A percentile compares a stretch with the other conserved stretches of the same genome.
phyloP scores from a whole-genome alignment of 139 green algal genomes.

The Haematococcus lacustris region DNA sequence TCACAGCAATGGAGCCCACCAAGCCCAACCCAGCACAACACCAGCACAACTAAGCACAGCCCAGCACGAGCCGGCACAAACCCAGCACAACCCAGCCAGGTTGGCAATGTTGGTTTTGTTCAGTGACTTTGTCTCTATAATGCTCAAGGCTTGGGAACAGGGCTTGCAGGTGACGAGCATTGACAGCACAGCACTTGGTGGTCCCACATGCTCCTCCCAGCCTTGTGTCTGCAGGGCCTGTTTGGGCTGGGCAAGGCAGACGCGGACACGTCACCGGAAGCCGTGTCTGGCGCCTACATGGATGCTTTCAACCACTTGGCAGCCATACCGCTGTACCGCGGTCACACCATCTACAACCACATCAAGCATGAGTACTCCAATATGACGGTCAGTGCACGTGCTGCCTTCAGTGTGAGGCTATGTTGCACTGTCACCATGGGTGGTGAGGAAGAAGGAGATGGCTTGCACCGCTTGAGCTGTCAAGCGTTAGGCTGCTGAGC shows the following conservation, averaged over 20 bases:
- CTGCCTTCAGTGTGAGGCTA: too few relatives aligned
- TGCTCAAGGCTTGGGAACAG: too few relatives aligned
- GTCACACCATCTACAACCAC: conserved; percentile 46
- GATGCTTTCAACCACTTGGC: conserved; percentile 27
- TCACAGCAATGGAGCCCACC: too few relatives aligned
- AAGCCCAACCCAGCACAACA: too few relatives aligned
- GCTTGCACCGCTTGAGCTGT: too few relatives aligned
- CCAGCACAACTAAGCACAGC: too few relatives aligned
- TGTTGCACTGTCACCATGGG: too few relatives aligned
- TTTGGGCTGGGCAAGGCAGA: conserved; percentile 28
- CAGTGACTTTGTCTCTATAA: neutral
- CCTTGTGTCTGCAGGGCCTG: conserved; percentile 16
- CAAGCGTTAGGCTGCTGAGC: too few relatives aligned
- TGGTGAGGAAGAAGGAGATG: too few relatives aligned
- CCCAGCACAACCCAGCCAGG: neutral
- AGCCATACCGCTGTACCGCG: conserved; percentile 38
- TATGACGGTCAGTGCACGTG: too few relatives aligned
- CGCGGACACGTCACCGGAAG: conserved; percentile 18
- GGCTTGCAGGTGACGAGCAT: neutral
- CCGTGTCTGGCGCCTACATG: conserved; percentile 27
- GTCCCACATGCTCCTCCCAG: neutral
- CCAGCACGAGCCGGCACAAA: too few relatives aligned
- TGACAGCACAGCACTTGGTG: neutral
- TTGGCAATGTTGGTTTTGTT: neutral
- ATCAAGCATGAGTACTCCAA: conserved; percentile 35